Base-by-base conservation (phyloP, 2,329 filamentous ascomycete species). In the Diaporthe sp. region DNA sequence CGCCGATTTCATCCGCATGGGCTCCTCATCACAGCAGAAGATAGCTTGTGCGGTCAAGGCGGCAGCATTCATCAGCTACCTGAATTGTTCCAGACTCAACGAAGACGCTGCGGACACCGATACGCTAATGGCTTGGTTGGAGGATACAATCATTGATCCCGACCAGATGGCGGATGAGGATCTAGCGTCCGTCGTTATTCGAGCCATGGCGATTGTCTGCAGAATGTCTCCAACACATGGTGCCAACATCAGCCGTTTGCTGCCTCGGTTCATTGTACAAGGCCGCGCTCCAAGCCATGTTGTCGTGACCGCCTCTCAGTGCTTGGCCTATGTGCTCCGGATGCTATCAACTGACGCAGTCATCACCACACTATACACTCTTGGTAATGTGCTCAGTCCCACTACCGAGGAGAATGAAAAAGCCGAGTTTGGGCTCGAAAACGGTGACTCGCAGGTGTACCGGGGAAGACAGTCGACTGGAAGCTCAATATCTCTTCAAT, bases 311-410 rank as follows among this genome's bases (percentile, higher is more conserved):
- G 96, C 96, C 39, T 95, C 96, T n/a, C 92, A 92, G 78, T 97
- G 94, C 79, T 87, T 99, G 47, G 95, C 96, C 2, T 93, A 93
- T 78, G 92, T 97, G 25, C 87, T 99, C 73, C 93, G 93, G 79
- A 89, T 93, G 80, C 89, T 98, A 17, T 98, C 97, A 1, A 94
- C 98, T 80, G 97, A 99, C 86, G 93, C 95, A 49, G 91, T 98
- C 49, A 98, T 99, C 79, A 98, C 96, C 7, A 98, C 96, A 1
- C 87, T 99, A 13, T 99, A 99, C 85, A 97, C 95, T 0, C 89
- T 99, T n/a, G 97, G 97, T 28, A 99, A 99, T 82, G 94, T 98
- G 5, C 88, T 99, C 20, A 98, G 95, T 79, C 93, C 95, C 7
- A 92, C 90, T 63, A 88, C 88, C 20, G 90, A 90, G 75, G 85